Evolutionary conservation across 805 yeast genomes (phyloP), one percentile per base, ranked within the genome.

Genomic region (Metschnikowia orientalis): DNA sequence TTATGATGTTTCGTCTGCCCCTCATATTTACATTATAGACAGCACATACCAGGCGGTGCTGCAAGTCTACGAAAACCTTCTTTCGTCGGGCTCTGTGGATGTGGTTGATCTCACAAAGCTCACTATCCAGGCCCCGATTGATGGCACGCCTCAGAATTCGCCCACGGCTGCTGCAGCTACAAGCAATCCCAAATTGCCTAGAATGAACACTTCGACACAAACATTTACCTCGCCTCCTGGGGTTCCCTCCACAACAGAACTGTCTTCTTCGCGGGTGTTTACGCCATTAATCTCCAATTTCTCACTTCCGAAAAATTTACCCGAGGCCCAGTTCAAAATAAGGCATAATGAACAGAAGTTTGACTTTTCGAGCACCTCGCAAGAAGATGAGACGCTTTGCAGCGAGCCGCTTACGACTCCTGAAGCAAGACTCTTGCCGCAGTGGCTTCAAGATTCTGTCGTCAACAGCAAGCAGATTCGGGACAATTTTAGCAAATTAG

Each of bases 401-500:
- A 30, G 21, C 8, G 29, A 23, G 8, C 20, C 35, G 2, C 37
- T 41, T 18, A 21, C 35, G 2, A 21, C 39, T 3, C 21, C 47
- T 8, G 42, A 41, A 8, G 10, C 28, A 2, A 24, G 24, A 11
- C 29, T 21, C 8, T 32, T 47, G 2, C 51, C 51, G n/a, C 22
- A 23, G n/a, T 47, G 51, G 51, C 32, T 45, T 14, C 26, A 18
- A 6, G 21, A 31, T 8, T 31, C 40, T 15, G 35, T 37, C 9
- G 23, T 31, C 4, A 39, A 36, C 30, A 30, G 31, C 22, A 12
- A 27, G 23, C 48, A 42, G 14, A 48, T 60, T 16, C 48, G 45
- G 19, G 44, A 47, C 2, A 54, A 77, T 42, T 89, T 87, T 54
- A 72, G 74, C 43, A 59, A 59, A 28, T 61, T 89, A 27, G 95